Conservation (phyloP, 768 basidiomycete genomes). For the Suillus sp. region DNA sequence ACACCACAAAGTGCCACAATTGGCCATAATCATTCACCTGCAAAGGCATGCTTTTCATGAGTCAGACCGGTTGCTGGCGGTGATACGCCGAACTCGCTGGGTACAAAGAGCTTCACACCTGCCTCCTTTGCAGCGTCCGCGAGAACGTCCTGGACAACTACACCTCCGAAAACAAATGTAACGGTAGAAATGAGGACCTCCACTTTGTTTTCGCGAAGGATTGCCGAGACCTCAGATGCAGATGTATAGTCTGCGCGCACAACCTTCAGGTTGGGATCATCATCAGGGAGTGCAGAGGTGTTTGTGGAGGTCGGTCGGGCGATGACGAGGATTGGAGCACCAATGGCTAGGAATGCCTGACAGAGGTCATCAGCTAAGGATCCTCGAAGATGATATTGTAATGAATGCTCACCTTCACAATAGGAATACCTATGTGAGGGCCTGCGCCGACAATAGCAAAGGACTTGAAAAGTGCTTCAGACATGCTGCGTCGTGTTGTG, state of each 20-base stretch:
- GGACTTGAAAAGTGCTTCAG: slow-evolving; percentile 11
- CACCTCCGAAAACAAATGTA: background rate
- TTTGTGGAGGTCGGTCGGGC: slow-evolving; percentile 11
- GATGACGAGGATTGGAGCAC: slow-evolving; percentile 11
- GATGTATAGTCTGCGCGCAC: slow-evolving; percentile 4
- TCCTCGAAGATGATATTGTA: background rate
- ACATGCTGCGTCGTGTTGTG: slow-evolving; percentile 7
- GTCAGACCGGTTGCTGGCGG: slow-evolving; percentile 1
- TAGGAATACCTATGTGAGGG: slow-evolving; percentile 13
- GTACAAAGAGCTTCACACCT: slow-evolving; percentile 33
- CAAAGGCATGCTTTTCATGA: slow-evolving; percentile 7
- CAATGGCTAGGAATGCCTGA: slow-evolving; percentile 15
- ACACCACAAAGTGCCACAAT: background rate
- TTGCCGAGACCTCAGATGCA: background rate
- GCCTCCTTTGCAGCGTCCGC: slow-evolving; percentile 21
- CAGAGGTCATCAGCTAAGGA: background rate
- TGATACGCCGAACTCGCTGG: slow-evolving; percentile 31
- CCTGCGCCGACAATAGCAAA: slow-evolving; percentile 16
- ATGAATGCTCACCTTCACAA: slow-evolving; percentile 13
- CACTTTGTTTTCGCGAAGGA: slow-evolving; percentile 11
- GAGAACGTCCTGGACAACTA: slow-evolving; percentile 20
- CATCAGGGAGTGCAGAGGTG: background rate
- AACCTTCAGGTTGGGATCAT: background rate
- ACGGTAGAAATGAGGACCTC: slow-evolving; percentile 14
- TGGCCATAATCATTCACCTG: background rate